Conservation (phyloP, 306 rosid genomes). For the Quercus robur region DNA sequence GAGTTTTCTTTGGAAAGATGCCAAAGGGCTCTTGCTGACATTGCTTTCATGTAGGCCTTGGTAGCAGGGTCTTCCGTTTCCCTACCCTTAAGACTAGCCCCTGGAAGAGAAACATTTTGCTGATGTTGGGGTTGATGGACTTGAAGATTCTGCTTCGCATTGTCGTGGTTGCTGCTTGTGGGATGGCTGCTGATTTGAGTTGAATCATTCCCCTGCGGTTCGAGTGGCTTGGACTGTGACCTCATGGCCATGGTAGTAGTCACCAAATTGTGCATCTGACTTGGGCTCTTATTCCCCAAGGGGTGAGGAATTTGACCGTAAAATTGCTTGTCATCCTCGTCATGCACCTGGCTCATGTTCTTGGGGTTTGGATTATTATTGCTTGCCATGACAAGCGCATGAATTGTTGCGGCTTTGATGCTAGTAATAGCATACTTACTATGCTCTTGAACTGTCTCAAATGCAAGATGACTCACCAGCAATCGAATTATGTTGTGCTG, state of each 20-base stretch:
- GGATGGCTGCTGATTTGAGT: constrained; percentile 4
- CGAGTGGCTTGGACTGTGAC: constrained; percentile 24
- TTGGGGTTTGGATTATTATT: constrained; percentile 12
- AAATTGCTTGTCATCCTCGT: constrained; percentile 26
- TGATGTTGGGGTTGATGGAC: constrained; percentile 32
- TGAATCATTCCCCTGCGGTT: constrained; percentile 5
- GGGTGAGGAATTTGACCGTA: constrained; percentile 44
- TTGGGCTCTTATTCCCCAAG: constrained; percentile 41
- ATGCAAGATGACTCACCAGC: constrained; percentile 87
- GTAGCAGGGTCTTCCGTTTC: constrained; percentile 67
- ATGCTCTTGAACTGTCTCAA: constrained; percentile 85
- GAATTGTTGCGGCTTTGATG: constrained; percentile 66
- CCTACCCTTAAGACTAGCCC: constrained; percentile 60
- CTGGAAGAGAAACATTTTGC: constrained; percentile 44
- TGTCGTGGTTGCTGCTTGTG: constrained; percentile 27
- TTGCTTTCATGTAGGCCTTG: constrained; percentile 79
- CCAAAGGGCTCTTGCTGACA: constrained; percentile 89
- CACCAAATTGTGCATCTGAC: constrained; percentile 64
- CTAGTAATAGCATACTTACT: constrained; percentile 67
- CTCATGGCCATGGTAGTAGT: constrained; percentile 56
- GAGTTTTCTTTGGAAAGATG: constrained; percentile 67
- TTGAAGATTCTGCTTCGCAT: constrained; percentile 37
- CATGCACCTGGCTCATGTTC: constrained; percentile 9
- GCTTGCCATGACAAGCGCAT: constrained; percentile 70
- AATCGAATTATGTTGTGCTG: constrained; percentile 75